A percentile compares a stretch with the other conserved stretches of the same genome.
phyloP scores from a whole-genome alignment of 2,329 filamentous ascomycete genomes.

The Nothopassalora personata region DNA sequence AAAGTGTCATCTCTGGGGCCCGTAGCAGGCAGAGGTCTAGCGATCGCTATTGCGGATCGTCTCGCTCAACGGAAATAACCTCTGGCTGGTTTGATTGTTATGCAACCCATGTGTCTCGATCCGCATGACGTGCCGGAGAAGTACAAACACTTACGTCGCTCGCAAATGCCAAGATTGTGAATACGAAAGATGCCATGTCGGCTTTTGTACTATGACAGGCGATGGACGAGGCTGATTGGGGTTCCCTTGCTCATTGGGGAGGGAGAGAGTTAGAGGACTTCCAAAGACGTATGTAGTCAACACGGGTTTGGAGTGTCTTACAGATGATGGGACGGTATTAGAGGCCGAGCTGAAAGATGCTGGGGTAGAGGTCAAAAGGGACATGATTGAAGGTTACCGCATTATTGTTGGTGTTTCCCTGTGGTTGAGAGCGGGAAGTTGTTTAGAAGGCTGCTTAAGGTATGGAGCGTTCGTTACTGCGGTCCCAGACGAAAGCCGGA shows the following conservation, averaged over 20 bases:
- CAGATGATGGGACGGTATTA: constrained; percentile 30
- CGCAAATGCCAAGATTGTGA: not conserved
- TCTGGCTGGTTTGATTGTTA: too few species aligned
- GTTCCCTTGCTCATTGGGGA: constrained; percentile 7
- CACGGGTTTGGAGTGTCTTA: constrained; percentile 25
- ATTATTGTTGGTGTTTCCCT: constrained; percentile 29
- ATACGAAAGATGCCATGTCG: constrained; percentile 5
- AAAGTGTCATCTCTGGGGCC: constrained; percentile 10
- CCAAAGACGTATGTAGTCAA: constrained; percentile 18
- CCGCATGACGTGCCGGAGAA: constrained; percentile 7
- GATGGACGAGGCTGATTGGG: constrained; percentile 4
- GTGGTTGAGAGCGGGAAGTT: not conserved
- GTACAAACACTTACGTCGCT: constrained; percentile 10
- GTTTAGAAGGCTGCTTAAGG: not conserved
- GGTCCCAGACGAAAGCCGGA: constrained; percentile 43
- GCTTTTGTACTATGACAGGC: constrained; percentile 2
- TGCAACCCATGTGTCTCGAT: constrained; percentile 13
- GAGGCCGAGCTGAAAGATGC: constrained; percentile 19
- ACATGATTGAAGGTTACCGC: constrained; percentile 29
- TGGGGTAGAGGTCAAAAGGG: constrained; percentile 24
- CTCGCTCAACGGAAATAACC: too few species aligned
- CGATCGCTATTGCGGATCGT: too few species aligned
- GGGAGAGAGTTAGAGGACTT: constrained; percentile 10
- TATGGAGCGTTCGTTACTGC: constrained; percentile 51
- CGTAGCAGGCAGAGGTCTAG: constrained; percentile 14